Conservation (phyloP, 1,284 basidiomycete species). For the Meripilus lineatus region DNA sequence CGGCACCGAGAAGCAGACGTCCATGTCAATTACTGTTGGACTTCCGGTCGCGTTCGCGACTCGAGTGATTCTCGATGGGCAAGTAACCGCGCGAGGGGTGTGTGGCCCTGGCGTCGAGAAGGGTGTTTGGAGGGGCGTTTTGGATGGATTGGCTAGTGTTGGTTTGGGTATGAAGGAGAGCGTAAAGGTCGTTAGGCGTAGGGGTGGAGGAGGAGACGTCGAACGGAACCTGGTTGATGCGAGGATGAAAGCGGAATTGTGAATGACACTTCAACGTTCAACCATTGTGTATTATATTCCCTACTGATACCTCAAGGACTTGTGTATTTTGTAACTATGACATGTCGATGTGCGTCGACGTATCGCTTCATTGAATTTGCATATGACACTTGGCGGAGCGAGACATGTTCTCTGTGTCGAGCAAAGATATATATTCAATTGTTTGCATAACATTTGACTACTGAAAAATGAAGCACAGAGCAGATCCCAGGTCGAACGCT, state of each 20-base stretch:
- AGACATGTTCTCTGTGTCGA: no score
- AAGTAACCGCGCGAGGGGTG: constrained; percentile 58
- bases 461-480: no score
- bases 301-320: no score
- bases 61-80: constrained; percentile 66
- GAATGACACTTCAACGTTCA: no score
- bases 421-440: no score
- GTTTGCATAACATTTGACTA: no score
- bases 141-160: constrained; percentile 53
- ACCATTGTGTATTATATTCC: no score
- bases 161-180: constrained; percentile 70
- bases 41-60: constrained; percentile 81
- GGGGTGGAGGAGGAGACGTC: constrained; percentile 3
- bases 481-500: no score
- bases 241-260: background rate
- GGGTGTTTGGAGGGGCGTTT: constrained; percentile 57
- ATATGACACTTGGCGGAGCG: no score
- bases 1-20: constrained; percentile 62
- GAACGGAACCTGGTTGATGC: constrained; percentile 3
- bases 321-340: no score
- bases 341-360: no score
- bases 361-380: no score
- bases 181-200: constrained; percentile 16
- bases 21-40: constrained; percentile 90
- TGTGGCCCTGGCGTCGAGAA: constrained; percentile 54